A percentile compares a stretch with the other conserved stretches of the same genome.
Evolutionary conservation across 192 early-diverging fungal species (phyloP).

Genomic region (Linnemannia elongata): DNA sequence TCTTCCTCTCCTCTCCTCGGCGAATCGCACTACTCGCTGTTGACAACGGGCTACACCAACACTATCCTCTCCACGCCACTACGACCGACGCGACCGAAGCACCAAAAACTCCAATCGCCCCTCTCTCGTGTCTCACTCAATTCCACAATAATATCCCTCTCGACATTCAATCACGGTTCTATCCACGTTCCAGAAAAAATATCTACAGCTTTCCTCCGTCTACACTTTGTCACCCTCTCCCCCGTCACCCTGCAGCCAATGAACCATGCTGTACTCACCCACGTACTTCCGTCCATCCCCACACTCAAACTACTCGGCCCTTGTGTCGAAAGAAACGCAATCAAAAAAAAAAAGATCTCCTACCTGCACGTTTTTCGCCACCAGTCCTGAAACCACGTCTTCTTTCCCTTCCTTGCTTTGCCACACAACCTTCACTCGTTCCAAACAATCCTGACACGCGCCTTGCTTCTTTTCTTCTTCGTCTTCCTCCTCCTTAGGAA

Average conservation of each 20-base stretch:
- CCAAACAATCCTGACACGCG: conserved; percentile 1
- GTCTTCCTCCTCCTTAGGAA: neutral
- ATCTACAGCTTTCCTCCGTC: neutral
- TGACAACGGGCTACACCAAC: neutral
- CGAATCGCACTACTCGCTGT: too few relatives aligned
- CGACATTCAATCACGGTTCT: too few relatives aligned
- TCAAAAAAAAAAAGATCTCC: neutral
- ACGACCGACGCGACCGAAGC: neutral
- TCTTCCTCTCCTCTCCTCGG: too few relatives aligned
- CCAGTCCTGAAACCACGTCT: neutral
- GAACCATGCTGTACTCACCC: conserved; percentile 2
- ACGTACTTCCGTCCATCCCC: neutral
- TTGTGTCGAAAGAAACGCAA: too few relatives aligned
- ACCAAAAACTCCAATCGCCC: too few relatives aligned
- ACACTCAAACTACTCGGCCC: too few relatives aligned
- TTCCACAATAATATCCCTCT: too few relatives aligned
- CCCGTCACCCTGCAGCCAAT: neutral
- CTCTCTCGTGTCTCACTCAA: too few relatives aligned
- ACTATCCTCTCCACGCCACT: neutral
- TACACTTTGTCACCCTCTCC: neutral
- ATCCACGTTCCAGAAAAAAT: too few relatives aligned
- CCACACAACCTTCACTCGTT: neutral
- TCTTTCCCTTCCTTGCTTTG: neutral
- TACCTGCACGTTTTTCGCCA: neutral
- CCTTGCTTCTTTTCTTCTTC: neutral